A percentile compares a stretch with the other conserved stretches of the same genome.
phyloP scores from a whole-genome alignment of 2,329 filamentous ascomycete species.

The Fusarium sp. region DNA sequence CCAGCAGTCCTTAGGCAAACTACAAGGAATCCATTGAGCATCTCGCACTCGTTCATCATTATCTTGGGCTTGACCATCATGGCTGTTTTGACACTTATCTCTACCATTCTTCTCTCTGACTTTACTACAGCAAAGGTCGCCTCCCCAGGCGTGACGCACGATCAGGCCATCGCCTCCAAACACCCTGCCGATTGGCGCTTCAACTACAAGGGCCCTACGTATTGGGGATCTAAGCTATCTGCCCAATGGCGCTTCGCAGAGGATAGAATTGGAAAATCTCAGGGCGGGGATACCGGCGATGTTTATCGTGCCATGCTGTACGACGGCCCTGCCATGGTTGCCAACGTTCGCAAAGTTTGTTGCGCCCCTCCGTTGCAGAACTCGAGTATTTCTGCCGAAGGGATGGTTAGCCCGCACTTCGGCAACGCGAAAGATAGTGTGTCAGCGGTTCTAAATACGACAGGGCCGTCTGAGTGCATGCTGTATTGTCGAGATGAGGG shows the following conservation, averaged over 20 bases:
- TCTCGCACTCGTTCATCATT: neutral
- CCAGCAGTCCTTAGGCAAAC: neutral
- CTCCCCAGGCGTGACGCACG: neutral
- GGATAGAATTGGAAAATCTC: neutral
- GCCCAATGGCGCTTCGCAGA: conserved; percentile 17
- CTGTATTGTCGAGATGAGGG: no score
- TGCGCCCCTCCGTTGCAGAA: neutral
- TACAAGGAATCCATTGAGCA: rapidly evolving
- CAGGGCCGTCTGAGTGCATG: neutral
- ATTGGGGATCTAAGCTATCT: neutral
- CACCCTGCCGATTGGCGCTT: neutral
- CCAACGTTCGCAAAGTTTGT: neutral
- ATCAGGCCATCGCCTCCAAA: neutral
- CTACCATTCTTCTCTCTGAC: conserved; percentile 14
- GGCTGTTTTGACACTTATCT: conserved; percentile 2
- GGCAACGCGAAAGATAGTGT: neutral
- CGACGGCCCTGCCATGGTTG: neutral
- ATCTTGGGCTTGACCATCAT: neutral
- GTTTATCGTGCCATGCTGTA: conserved; percentile 9
- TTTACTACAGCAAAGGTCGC: neutral
- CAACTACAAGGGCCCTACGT: neutral
- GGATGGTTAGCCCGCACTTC: neutral
- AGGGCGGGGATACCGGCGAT: neutral
- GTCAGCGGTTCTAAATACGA: neutral
- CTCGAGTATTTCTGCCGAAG: neutral